These are phyloP conservation scores for Talaromyces sp. DNA, from an alignment of 2,329 filamentous ascomycete genomes.

Conservation along the genomic window DNA sequence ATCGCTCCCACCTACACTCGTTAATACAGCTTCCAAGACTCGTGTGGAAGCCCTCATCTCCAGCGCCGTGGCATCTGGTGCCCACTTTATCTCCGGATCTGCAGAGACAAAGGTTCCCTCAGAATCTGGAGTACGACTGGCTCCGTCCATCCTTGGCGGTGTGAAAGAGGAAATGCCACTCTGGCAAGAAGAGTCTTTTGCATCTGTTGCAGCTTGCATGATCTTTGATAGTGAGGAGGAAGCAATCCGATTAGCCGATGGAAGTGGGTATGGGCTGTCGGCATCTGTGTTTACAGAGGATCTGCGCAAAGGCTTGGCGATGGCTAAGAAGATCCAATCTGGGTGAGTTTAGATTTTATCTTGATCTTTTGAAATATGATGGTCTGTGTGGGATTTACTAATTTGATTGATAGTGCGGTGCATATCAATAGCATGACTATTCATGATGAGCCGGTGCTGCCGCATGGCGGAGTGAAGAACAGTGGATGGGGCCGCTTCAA, in stretches of 20 bases:
- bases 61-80: slow-evolving; percentile 33
- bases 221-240: slow-evolving; percentile 64
- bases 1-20: slow-evolving; percentile 42
- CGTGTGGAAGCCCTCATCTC: slow-evolving; percentile 41
- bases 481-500: slow-evolving; percentile 65
- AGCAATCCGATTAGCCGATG: slow-evolving; percentile 72
- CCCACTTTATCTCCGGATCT: slow-evolving; percentile 35
- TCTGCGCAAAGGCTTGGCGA: slow-evolving; percentile 58
- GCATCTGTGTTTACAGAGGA: slow-evolving; percentile 73
- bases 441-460: slow-evolving; percentile 63
- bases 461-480: slow-evolving; percentile 65
- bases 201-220: slow-evolving; percentile 69
- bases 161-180: slow-evolving; percentile 72
- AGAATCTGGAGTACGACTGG: slow-evolving; percentile 49
- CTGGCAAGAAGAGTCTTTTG: slow-evolving; percentile 74
- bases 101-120: slow-evolving; percentile 8
- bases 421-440: slow-evolving; percentile 69
- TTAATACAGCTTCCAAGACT: slow-evolving; percentile 49
- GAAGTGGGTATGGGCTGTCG: slow-evolving; percentile 74
- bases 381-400: neutral
- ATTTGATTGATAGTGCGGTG: slow-evolving; percentile 41
- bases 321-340: slow-evolving; percentile 65
- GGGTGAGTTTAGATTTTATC: slow-evolving; percentile 50
- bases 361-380: neutral
- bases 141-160: slow-evolving; percentile 67